Evolutionary conservation across 1,284 basidiomycete genomes (phyloP).

Genomic region (Clitocybe nebularis): DNA sequence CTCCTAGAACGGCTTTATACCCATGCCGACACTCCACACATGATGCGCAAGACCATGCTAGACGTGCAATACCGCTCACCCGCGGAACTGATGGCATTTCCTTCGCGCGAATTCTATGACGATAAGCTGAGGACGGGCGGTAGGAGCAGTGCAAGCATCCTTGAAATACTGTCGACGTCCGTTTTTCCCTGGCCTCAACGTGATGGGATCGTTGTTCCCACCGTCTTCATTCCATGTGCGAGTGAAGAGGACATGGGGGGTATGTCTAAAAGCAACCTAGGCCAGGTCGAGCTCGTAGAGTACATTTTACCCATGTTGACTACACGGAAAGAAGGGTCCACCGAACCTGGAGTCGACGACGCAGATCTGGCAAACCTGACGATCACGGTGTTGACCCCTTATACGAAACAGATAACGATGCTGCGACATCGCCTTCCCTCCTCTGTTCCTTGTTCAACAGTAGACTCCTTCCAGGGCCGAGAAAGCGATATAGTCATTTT

Average conservation of each 20-base stretch:
- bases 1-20: constrained; percentile 97
- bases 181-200: constrained; percentile 98
- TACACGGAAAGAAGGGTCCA: constrained; percentile 88
- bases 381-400: constrained; percentile 91
- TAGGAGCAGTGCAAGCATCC: constrained; percentile 96
- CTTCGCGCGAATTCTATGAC: constrained; percentile 99
- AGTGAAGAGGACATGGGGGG: constrained; percentile 97
- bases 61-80: constrained; percentile 99
- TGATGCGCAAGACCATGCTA: constrained; percentile 92
- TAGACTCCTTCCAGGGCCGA: constrained; percentile 98
- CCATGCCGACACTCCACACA: constrained; percentile 93
- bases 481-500: constrained; percentile 99
- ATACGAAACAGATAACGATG: constrained; percentile 99
- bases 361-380: constrained; percentile 99
- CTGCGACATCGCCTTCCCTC: constrained; percentile 98
- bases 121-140: constrained; percentile 99
- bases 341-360: constrained; percentile 99
- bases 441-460: constrained; percentile 98
- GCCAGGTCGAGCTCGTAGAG: constrained; percentile 7
- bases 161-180: constrained; percentile 96
- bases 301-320: too few relatives aligned
- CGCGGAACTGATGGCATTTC: constrained; percentile 98
- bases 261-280: constrained; percentile 16
- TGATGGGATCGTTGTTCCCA: constrained; percentile 97
- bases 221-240: constrained; percentile 99